These are phyloP conservation scores for Oryza punctata DNA, from an alignment of 176 grass and related monocot species.

Conservation along the genomic window DNA sequence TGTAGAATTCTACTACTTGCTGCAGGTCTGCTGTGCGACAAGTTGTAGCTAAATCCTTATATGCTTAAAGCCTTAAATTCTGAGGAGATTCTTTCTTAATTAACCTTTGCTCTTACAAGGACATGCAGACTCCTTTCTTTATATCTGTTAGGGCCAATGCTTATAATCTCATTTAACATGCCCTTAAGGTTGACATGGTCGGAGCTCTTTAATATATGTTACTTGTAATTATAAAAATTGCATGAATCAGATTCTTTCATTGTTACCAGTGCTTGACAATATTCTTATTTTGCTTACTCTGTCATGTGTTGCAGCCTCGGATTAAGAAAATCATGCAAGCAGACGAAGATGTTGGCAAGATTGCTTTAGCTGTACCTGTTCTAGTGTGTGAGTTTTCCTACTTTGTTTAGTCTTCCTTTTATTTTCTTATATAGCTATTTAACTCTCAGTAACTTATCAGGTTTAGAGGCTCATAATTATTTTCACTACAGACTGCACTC, in stretches of 20 bases:
- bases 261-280: background rate
- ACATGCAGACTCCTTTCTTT: background rate
- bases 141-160: constrained; percentile 10
- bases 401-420: background rate
- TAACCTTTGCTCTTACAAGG: constrained; percentile 19
- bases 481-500: constrained; percentile 6
- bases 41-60: background rate
- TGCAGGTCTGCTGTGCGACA: background rate
- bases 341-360: constrained; percentile 97
- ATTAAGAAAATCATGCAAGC: constrained; percentile 99
- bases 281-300: constrained; percentile 13
- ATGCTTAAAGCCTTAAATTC: background rate
- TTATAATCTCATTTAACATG: constrained; percentile 14
- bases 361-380: constrained; percentile 90
- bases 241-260: background rate
- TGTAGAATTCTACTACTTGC: background rate
- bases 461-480: background rate
- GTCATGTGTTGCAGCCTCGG: constrained; percentile 55
- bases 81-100: background rate
- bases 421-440: background rate
- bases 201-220: background rate
- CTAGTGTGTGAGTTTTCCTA: constrained; percentile 86
- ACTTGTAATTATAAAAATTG: constrained; percentile 8
- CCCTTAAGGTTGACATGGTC: background rate
- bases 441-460: background rate